Conservation (phyloP, 441 rosid species). For the Arabidopsis hybrid region DNA sequence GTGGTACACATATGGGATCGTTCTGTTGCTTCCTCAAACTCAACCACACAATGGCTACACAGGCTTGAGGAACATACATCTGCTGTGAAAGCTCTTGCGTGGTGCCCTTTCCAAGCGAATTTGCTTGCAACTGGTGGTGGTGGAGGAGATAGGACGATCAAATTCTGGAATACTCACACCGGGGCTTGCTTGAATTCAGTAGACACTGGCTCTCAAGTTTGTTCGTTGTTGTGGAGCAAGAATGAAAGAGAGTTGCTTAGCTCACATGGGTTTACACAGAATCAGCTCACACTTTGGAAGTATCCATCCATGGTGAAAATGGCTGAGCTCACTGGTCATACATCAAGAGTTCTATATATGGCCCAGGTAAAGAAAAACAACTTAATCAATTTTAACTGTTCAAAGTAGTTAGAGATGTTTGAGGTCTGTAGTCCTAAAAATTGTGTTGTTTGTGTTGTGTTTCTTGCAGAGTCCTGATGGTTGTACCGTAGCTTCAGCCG, state of each 20-base stretch:
- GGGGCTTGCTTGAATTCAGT: constrained; percentile 48
- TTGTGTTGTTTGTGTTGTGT: constrained; percentile 12
- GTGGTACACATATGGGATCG: constrained; percentile 23
- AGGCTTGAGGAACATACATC: constrained; percentile 40
- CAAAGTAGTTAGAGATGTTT: background rate
- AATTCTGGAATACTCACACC: constrained; percentile 48
- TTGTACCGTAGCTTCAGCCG: constrained; percentile 68
- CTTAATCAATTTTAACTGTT: background rate
- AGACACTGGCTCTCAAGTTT: constrained; percentile 48
- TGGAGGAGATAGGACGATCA: constrained; percentile 46
- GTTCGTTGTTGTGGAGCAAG: constrained; percentile 47
- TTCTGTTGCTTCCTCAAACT: constrained; percentile 22
- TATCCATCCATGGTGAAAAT: constrained; percentile 26
- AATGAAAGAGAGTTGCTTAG: constrained; percentile 50
- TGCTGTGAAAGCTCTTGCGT: constrained; percentile 22
- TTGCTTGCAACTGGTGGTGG: constrained; percentile 48
- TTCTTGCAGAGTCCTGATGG: constrained; percentile 67
- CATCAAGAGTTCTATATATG: constrained; percentile 19
- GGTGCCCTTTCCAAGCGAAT: constrained; percentile 32
- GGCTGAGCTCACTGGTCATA: constrained; percentile 28
- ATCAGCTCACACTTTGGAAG: constrained; percentile 1
- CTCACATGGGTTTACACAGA: constrained; percentile 42
- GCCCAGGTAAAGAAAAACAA: constrained; percentile 40
- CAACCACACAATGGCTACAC: constrained; percentile 42
- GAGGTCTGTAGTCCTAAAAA: constrained; percentile 24